A percentile compares a stretch with the other conserved stretches of the same genome.
phyloP scores from a whole-genome alignment of 306 rosid genomes.

The Cyamopsis tetragonoloba region DNA sequence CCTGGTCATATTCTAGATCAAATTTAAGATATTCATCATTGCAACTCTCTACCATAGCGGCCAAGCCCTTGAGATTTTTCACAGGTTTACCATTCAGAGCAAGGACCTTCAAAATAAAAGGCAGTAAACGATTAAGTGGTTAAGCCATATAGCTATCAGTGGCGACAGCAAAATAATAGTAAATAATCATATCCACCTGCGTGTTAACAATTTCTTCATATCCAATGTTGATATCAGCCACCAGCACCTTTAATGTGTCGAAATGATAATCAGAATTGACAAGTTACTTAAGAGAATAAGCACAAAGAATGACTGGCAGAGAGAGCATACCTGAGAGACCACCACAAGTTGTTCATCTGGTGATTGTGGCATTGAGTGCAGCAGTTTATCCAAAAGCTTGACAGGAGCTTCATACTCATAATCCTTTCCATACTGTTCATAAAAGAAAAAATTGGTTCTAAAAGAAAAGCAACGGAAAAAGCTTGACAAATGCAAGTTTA shows the following conservation, averaged over 20 bases:
- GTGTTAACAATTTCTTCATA: slow-evolving; percentile 92
- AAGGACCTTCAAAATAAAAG: slow-evolving; percentile 48
- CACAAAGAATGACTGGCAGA: slow-evolving; percentile 1
- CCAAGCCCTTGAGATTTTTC: slow-evolving; percentile 82
- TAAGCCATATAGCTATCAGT: slow-evolving; percentile 3
- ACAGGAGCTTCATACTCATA: slow-evolving; percentile 94
- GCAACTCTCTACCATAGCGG: slow-evolving; percentile 81
- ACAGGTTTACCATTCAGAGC: slow-evolving; percentile 88
- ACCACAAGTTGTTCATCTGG: slow-evolving; percentile 90
- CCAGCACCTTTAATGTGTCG: slow-evolving; percentile 64
- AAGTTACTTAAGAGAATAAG: background rate
- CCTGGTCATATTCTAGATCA: slow-evolving; percentile 89
- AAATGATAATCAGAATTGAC: slow-evolving; percentile 24
- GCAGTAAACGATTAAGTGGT: background rate
- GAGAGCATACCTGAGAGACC: slow-evolving; percentile 77
- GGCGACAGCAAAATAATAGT: background rate
- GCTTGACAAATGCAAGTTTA: slow-evolving; percentile 9
- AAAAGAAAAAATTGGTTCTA: slow-evolving; percentile 15
- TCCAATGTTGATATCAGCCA: slow-evolving; percentile 92
- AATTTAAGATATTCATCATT: slow-evolving; percentile 75
- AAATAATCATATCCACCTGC: slow-evolving; percentile 47
- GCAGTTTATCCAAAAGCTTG: slow-evolving; percentile 83
- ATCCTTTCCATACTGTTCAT: slow-evolving; percentile 84
- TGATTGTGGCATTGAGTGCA: slow-evolving; percentile 79
- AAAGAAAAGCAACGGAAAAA: slow-evolving; percentile 16